Base-by-base conservation (phyloP, 2,329 filamentous ascomycete genomes). In the Clarireedia monteithiana region DNA sequence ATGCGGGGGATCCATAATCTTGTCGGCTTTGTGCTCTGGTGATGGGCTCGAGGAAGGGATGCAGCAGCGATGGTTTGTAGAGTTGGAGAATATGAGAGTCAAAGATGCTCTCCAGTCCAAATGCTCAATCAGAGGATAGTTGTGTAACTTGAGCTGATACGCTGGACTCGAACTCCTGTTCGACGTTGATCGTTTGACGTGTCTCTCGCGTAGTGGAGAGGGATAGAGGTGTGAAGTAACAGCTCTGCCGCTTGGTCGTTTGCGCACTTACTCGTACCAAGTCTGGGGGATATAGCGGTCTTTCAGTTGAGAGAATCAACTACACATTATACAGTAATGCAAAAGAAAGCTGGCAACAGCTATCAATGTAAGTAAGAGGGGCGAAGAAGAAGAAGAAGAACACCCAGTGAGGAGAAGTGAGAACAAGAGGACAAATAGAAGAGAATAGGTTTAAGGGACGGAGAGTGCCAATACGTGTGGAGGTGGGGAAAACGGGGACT, bases 1-100 rank as follows among this genome's bases (percentile, higher is more conserved):
- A 39, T 76, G 53, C 7, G 57, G 45, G 14, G 42, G 48, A 52
- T 50, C 39, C 57, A 59, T 59, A 50, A 23, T 12, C 27, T 34
- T 30, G 10, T 34, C 38, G 17, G 15, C 12, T 12, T 44, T 45
- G 38, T 50, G 24, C 20, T 20, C 24, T 26, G 26, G 24, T 42
- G 14, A 44, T 9, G 14, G 6, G 27, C 15, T 42, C 17, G 15
- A 20, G 39, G 17, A 42, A n/a, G 23, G 40, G 40, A 5, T 44
- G 40, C 12, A 42, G n/a, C 20, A 45, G 42, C 7, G 10, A 27
- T 47, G 23, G 14, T 27, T 47, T 27, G 4, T 15, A 9, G 10
- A n/a, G 40, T 12, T 27, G 20, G 23, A 46, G 17, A 46, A 47
- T 9, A 12, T 24, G 24, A 47, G 12, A 24, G 27, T 47, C 14